Conservation (phyloP, 2,329 filamentous ascomycete species). For the Pseudocercospora pini-densiflorae region DNA sequence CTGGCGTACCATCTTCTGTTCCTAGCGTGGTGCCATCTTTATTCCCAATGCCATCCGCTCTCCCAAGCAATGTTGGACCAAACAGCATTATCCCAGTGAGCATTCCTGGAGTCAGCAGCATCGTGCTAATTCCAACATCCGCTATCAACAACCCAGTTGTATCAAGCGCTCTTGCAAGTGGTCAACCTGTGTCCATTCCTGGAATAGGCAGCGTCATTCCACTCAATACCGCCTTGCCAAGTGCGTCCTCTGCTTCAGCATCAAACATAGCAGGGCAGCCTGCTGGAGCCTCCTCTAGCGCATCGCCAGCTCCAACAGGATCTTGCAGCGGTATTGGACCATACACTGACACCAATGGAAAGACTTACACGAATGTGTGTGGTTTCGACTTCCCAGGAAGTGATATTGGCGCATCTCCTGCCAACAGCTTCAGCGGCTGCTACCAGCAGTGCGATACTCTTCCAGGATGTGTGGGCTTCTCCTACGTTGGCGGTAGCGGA, state of each 20-base stretch:
- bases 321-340: neutral
- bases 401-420: neutral
- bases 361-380: conserved; percentile 2
- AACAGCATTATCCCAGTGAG: conserved; percentile 1
- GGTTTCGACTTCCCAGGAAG: conserved; percentile 3
- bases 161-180: neutral
- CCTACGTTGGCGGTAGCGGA: conserved; percentile 21
- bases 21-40: too few relatives aligned
- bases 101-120: neutral
- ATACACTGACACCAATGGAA: neutral
- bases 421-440: neutral
- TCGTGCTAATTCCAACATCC: neutral
- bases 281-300: neutral
- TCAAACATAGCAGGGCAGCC: neutral
- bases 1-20: neutral
- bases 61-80: neutral
- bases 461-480: conserved; percentile 24
- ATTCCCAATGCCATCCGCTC: neutral
- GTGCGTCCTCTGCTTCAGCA: neutral
- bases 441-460: conserved; percentile 11
- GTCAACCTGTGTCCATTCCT: neutral
- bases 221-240: neutral
- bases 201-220: neutral
- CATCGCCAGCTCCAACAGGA: neutral
- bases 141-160: conserved; percentile 1